Evolutionary conservation across 306 rosid species (phyloP).

Genomic region (Oxytropis ochrocephala): DNA sequence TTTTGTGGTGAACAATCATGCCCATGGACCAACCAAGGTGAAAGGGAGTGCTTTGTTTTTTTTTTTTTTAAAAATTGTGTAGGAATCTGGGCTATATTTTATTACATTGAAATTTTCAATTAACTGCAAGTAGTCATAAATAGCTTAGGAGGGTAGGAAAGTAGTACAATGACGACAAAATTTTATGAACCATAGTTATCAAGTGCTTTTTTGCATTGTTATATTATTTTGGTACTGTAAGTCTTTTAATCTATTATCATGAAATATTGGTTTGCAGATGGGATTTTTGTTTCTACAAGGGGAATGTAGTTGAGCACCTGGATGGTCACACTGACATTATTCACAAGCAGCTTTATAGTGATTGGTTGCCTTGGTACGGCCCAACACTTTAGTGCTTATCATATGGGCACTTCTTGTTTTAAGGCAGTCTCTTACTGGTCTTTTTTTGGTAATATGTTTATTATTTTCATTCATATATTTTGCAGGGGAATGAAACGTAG

Average conservation of each 20-base stretch:
- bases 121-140: neutral
- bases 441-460: neutral
- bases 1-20: slow-evolving; percentile 10
- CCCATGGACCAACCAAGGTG: neutral
- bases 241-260: slow-evolving; percentile 3
- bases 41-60: slow-evolving; percentile 14
- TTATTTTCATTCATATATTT: slow-evolving; percentile 21
- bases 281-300: slow-evolving; percentile 84
- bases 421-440: slow-evolving; percentile 1
- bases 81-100: slow-evolving; percentile 5
- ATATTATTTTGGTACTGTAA: slow-evolving; percentile 18
- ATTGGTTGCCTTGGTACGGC: slow-evolving; percentile 93
- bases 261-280: slow-evolving; percentile 63
- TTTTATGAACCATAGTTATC: slow-evolving; percentile 5
- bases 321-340: slow-evolving; percentile 97
- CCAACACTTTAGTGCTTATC: slow-evolving; percentile 28
- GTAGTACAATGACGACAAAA: neutral
- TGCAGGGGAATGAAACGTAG: slow-evolving; percentile 84
- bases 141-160: neutral
- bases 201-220: slow-evolving; percentile 16
- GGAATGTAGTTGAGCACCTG: slow-evolving; percentile 82
- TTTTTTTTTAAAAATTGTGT: neutral
- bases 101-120: slow-evolving; percentile 1
- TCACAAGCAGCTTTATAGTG: slow-evolving; percentile 63
- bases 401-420: slow-evolving; percentile 18